A percentile compares a stretch with the other conserved stretches of the same genome.
Evolutionary conservation across 257 asterid species (phyloP).

Genomic region (Plantago ovata): DNA sequence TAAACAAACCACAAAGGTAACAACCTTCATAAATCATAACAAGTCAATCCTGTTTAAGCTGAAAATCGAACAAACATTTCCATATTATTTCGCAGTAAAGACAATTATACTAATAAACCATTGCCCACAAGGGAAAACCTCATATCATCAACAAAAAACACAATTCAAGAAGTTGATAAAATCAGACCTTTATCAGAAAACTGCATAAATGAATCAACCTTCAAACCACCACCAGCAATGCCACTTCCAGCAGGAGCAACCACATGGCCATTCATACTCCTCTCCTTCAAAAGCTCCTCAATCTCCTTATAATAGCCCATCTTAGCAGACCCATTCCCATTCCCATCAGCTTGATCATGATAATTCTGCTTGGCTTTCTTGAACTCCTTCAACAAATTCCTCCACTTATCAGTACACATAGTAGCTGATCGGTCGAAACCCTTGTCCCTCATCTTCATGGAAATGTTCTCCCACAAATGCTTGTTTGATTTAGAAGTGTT

Average conservation of each 20-base stretch:
- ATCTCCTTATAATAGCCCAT: constrained; percentile 66
- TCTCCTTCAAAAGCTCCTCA: constrained; percentile 64
- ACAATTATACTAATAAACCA: neutral
- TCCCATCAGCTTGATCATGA: constrained; percentile 24
- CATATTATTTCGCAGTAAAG: no score
- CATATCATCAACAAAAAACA: neutral
- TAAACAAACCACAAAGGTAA: constrained; percentile 3
- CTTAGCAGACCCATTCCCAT: constrained; percentile 50
- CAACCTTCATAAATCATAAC: constrained; percentile 8
- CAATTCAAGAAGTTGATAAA: neutral
- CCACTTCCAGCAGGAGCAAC: constrained; percentile 35
- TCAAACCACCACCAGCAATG: constrained; percentile 24
- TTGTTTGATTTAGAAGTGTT: constrained; percentile 82
- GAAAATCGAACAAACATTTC: neutral
- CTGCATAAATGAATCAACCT: constrained; percentile 76
- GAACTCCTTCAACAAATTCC: constrained; percentile 81
- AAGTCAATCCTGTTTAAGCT: neutral
- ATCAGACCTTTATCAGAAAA: constrained; percentile 70
- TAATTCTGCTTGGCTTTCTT: constrained; percentile 69
- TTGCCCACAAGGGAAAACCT: neutral
- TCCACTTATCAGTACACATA: constrained; percentile 96
- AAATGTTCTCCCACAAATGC: constrained; percentile 84
- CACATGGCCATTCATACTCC: constrained; percentile 39
- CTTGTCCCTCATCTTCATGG: constrained; percentile 81
- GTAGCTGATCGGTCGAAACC: constrained; percentile 91